Evolutionary conservation across 495 filamentous ascomycete species (phyloP).

Genomic region (Trichoderma gamsii): DNA sequence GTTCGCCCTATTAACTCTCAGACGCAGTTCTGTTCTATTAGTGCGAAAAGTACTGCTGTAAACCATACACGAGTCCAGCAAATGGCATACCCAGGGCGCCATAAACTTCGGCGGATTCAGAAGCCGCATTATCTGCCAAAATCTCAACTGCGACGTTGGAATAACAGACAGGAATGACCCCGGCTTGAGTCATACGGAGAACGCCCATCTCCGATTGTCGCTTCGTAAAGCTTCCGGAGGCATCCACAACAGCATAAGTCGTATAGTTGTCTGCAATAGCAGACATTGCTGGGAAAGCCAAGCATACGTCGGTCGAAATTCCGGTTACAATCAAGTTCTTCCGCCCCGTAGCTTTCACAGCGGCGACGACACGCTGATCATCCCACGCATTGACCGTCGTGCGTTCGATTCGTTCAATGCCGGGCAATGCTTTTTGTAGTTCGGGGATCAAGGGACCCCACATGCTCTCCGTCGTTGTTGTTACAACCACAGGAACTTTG

Average conservation of each 20-base stretch:
- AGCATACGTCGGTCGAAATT: not conserved
- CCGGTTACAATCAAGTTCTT: not conserved
- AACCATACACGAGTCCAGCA: not conserved
- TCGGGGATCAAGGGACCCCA: not conserved
- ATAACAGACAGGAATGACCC: not conserved
- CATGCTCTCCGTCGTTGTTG: not conserved
- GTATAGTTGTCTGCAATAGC: not conserved
- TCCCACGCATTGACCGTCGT: conserved; percentile 1
- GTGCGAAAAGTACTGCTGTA: not conserved
- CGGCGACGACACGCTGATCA: not conserved
- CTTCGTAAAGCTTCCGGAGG: not conserved
- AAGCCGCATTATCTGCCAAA: not conserved
- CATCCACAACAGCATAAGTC: not conserved
- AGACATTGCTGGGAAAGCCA: not conserved
- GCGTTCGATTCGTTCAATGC: conserved; percentile 3
- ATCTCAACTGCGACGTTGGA: not conserved
- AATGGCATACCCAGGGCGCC: not conserved
- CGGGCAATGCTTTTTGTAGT: not conserved
- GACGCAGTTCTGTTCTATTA: not conserved
- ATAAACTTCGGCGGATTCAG: not conserved
- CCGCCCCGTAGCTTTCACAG: not conserved
- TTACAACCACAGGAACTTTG: not conserved
- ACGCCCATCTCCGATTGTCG: not conserved
- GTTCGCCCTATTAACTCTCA: too few species aligned
- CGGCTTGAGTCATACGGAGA: not conserved